Percentiles rank a stretch among this genome's conserved stretches.
These are phyloP conservation scores for Petunia secreta DNA, from an alignment of 257 asterid species.

Conservation along the genomic window DNA sequence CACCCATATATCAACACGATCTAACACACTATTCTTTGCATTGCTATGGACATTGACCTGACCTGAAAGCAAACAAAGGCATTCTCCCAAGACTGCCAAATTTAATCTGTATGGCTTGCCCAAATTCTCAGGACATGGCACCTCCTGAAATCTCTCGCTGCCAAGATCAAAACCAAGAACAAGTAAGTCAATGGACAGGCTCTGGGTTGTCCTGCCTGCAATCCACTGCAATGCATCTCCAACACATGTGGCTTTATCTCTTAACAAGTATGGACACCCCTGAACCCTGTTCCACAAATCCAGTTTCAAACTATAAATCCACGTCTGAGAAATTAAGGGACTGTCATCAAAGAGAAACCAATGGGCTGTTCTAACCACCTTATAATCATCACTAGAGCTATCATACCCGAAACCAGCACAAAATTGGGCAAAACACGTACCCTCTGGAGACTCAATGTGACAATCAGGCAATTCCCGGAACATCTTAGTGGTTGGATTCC, in stretches of 20 bases:
- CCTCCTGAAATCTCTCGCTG: slow-evolving; percentile 34
- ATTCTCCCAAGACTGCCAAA: not conserved
- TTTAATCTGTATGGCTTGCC: too few species aligned
- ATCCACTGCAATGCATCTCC: slow-evolving; percentile 57
- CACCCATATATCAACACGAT: slow-evolving; percentile 45
- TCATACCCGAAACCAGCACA: slow-evolving; percentile 55
- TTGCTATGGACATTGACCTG: too few species aligned
- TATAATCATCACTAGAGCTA: slow-evolving; percentile 55
- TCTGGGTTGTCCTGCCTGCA: slow-evolving; percentile 20
- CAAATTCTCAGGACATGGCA: too few species aligned
- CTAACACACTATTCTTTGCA: not conserved
- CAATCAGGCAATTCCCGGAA: slow-evolving; percentile 40
- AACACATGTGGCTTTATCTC: slow-evolving; percentile 54
- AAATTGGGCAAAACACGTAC: not conserved
- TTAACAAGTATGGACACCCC: slow-evolving; percentile 44
- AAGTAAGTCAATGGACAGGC: slow-evolving; percentile 25
- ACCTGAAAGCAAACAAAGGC: slow-evolving; percentile 42
- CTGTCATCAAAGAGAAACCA: slow-evolving; percentile 34
- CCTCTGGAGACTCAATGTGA: slow-evolving; percentile 14
- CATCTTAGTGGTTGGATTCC: slow-evolving; percentile 54
- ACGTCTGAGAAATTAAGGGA: slow-evolving; percentile 42
- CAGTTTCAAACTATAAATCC: slow-evolving; percentile 52
- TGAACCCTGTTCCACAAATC: slow-evolving; percentile 56
- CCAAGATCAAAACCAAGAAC: slow-evolving; percentile 57
- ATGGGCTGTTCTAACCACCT: slow-evolving; percentile 46